A percentile compares a stretch with the other conserved stretches of the same genome.
Conservation (phyloP, 1,284 basidiomycete species). For the Ganoderma lingzhi region DNA sequence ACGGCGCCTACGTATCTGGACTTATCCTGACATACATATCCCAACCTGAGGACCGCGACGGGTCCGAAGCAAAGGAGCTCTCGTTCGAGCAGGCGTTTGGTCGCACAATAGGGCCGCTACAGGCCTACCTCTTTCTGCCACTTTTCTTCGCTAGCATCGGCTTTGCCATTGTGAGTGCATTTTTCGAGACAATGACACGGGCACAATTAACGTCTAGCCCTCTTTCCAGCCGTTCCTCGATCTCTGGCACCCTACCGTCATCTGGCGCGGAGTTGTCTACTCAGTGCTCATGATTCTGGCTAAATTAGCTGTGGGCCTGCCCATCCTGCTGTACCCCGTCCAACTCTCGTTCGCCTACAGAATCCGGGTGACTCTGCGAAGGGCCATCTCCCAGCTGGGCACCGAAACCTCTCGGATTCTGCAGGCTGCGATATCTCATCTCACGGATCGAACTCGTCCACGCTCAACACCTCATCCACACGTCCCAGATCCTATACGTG, state of each 20-base stretch:
- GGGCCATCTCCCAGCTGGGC: background rate
- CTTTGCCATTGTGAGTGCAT: conserved; percentile 49
- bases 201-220: background rate
- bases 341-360: background rate
- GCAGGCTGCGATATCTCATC: background rate
- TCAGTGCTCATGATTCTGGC: conserved; percentile 56
- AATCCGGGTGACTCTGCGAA: background rate
- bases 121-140: conserved; percentile 52
- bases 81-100: conserved; percentile 42
- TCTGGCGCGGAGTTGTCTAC: conserved; percentile 61
- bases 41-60: conserved; percentile 10
- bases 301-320: conserved; percentile 46
- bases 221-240: conserved; percentile 50
- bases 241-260: conserved; percentile 51
- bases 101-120: conserved; percentile 43
- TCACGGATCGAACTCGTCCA: background rate
- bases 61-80: conserved; percentile 8
- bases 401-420: background rate
- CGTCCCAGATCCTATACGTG: background rate
- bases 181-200: background rate
- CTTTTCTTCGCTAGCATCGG: conserved; percentile 66
- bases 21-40: conserved; percentile 35
- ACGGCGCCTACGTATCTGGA: conserved; percentile 41
- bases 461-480: background rate
- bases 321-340: conserved; percentile 31